Evolutionary conservation across 805 yeast species (phyloP), one percentile per base, ranked within the genome.

Genomic region (Zygoascus flipseniorum): DNA sequence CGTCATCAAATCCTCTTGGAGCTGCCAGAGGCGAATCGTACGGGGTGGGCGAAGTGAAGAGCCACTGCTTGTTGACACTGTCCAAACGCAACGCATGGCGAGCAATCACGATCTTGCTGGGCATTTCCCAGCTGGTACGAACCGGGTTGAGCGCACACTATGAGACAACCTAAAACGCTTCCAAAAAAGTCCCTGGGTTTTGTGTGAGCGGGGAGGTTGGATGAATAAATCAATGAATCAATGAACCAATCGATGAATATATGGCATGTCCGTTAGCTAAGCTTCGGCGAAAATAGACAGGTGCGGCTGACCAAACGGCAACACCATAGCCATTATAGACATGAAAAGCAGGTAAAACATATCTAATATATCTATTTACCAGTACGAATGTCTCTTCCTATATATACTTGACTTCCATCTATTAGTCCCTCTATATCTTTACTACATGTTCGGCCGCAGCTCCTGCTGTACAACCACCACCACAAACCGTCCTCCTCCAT

Each of bases 21-120:
- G 51, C 58, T 5, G 69, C 58, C 48, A 70, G 60, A 5, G 74
- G 74, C 8, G 74, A 62, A 55, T 70, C 72, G 59, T 69, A 71
- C 13, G 74, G 72, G 16, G 65, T 59, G 2, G 71, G 67, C 13
- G 69, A 60, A 3, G 66, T 54, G 35, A 44, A 47, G 23, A 50
- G 52, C 74, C 74, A 70, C n/a, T 48, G 28, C 43, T 55, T 54
- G 52, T 68, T 68, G 13, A 52, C 63, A 9, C 56, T 57, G 56
- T 70, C 74, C 48, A 58, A 63, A 10, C 74, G 62, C 8, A 62
- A 55, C 14, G 68, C 69, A 55, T 70, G 74, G 20, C 74, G 63
- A 8, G 63, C 68, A 16, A 70, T 59, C 13, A 64, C 58, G 14
- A 65, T 54, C 23, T 54, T 56, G 20, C 47, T 18, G n/a, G 53